phyloP scores from a whole-genome alignment of 2,329 filamentous ascomycete species.

The Periconia sp. region DNA sequence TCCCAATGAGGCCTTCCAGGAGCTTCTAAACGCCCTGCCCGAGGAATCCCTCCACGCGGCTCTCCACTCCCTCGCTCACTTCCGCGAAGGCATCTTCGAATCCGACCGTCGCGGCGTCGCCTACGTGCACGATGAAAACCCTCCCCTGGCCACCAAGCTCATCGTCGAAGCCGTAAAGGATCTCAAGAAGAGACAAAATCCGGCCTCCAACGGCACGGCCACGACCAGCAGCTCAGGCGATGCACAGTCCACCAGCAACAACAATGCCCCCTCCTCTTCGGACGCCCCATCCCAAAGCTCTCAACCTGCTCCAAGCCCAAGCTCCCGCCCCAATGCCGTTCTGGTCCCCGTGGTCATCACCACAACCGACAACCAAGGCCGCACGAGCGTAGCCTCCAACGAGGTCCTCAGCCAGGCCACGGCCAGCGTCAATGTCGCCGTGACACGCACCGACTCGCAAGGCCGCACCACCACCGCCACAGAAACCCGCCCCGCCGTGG shows the following conservation, averaged over 20 bases:
- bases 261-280: slow-evolving; percentile 1
- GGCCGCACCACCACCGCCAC: slow-evolving; percentile 42
- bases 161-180: slow-evolving; percentile 63
- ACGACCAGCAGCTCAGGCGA: slow-evolving; percentile 4
- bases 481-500: slow-evolving; percentile 42
- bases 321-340: slow-evolving; percentile 18
- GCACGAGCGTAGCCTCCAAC: slow-evolving; percentile 39
- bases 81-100: slow-evolving; percentile 68
- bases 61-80: slow-evolving; percentile 64
- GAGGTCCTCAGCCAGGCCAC: slow-evolving; percentile 44
- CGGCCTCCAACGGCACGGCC: slow-evolving; percentile 28
- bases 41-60: slow-evolving; percentile 65
- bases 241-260: not conserved
- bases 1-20: slow-evolving; percentile 52
- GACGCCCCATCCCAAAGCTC: not conserved
- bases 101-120: slow-evolving; percentile 66
- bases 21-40: slow-evolving; percentile 59
- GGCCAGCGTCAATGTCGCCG: slow-evolving; percentile 40
- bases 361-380: slow-evolving; percentile 42
- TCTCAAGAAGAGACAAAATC: slow-evolving; percentile 45
- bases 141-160: slow-evolving; percentile 63
- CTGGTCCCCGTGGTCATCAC: slow-evolving; percentile 44
- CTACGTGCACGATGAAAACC: slow-evolving; percentile 62
- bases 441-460: slow-evolving; percentile 43
- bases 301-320: not conserved